Base-by-base conservation (phyloP, 2,329 filamentous ascomycete genomes). In the Graphilbum fragrans region DNA sequence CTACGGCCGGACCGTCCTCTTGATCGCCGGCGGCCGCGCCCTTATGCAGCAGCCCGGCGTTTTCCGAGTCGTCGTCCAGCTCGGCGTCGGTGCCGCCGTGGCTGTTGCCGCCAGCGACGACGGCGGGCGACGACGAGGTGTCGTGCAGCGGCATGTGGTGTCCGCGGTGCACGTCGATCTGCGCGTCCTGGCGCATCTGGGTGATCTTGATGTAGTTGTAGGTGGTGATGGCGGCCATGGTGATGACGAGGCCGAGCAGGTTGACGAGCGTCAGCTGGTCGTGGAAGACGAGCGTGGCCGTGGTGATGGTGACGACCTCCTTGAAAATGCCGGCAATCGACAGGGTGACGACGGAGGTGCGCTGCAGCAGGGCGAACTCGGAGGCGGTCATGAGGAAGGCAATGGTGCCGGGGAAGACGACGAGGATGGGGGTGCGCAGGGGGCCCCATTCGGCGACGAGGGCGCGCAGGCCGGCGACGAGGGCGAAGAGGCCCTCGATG, bases 311-410 rank as follows among this genome's bases (percentile, higher is more conserved):
- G 42, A 98, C 80, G 33, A 96, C 92, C 64, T 98, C 92, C 60
- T 98, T 98, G 70, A 98, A 96, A 47, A 98, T 96, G 46, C 92
- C 92, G 47, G 88, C 94, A 52, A 98, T 95, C 39, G 84, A 93
- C 36, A 98, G 72, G 0, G 92, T 96, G 39, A 98, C 92, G 41
- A 98, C 92, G 2, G 85, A 93, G 1, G 90, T 96, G 37, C 92
- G 85, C 66, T 95, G 83, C 50, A 98, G 74, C 47, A 98, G 74
- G 41, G 92, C 90, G 58, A 96, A 98, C 62, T 98, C 92, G 41
- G 86, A 88, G 0, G 87, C 79, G 17, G 93, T 96, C 92, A 98
- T 98, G 47, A 87, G 74, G 58, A 98, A 98, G 2, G 92, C 92
- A 40, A 98, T 81, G 31, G 77, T 71, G 17, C 92, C 92, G 0